Base-by-base conservation (phyloP, 352 stramenopile genomes). In the Peronospora belbahrii region DNA sequence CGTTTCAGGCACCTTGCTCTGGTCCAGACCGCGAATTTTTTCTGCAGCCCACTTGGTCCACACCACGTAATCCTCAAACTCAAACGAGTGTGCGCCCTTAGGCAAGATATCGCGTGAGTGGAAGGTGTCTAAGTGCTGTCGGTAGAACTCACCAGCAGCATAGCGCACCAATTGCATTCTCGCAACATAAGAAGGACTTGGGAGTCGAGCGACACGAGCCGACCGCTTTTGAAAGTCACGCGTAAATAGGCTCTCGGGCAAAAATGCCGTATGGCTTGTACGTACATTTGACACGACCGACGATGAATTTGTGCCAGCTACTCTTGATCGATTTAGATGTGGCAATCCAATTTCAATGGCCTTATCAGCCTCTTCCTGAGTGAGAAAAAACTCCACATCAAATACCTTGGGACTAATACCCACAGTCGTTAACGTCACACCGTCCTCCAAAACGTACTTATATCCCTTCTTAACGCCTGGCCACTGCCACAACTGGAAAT, bases 401-500 rank as follows among this genome's bases (percentile, higher is more conserved):
- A 85, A 67, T 9, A 93, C 81, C 44, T 90, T 88, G 2, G 81
- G 81, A 2, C 50, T 61, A 1, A 86, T 56, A 2, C 76, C 73
- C 5, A 90, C 65, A 1, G 62, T 93, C 34, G 67, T 90, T 38
- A 93, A 55, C 52, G 59, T 70, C 33, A 88, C 71, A 32, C 74
- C 76, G 37, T 87, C 66, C 33, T 88, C 78, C 15, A 93, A 48
- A 19, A 65, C 49, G 52, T 88, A 89, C 51, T 70, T 73, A 65
- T 88, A 56, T 8, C 81, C 81, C 38, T 83, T 81, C 53, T 80
- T 65, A 52, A 92, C 90, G 34, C 78, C 81, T 0, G 81, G 81
- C 81, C 81, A 92, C 11, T 83, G 63, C 81, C 81, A 92, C 44
- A 87, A 48, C 59, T 92, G 78, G 57, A 87, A 89, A 42, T 92